A percentile compares a stretch with the other conserved stretches of the same genome.
Evolutionary conservation across 2,329 filamentous ascomycete species (phyloP).

Genomic region (Fusarium buxicola): DNA sequence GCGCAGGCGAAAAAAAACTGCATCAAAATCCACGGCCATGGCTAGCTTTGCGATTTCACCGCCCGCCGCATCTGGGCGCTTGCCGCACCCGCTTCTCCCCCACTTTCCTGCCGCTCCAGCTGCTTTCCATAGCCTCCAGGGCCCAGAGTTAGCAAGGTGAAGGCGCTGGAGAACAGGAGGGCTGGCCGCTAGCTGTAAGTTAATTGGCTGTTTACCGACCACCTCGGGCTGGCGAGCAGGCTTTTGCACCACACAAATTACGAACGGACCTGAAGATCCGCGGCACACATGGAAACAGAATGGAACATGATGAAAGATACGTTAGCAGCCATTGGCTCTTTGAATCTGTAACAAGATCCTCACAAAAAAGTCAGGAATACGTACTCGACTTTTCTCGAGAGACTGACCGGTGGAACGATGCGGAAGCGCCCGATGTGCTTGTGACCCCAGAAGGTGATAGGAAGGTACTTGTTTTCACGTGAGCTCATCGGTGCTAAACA

Average conservation of each 20-base stretch:
- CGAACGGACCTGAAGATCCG: constrained; percentile 33
- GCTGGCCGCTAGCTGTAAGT: background rate
- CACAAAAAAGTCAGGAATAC: constrained; percentile 9
- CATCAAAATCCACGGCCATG: constrained; percentile 33
- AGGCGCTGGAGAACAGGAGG: background rate
- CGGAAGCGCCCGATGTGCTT: constrained; percentile 19
- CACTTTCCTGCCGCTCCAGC: constrained; percentile 31
- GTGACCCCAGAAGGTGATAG: constrained; percentile 17
- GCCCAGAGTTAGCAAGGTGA: constrained; percentile 1
- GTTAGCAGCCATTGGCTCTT: constrained; percentile 8
- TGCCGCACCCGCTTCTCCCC: constrained; percentile 28
- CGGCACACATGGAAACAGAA: constrained; percentile 18
- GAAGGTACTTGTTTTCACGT: constrained; percentile 13
- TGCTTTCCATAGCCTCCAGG: background rate
- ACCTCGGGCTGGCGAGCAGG: constrained; percentile 13
- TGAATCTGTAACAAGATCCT: constrained; percentile 2
- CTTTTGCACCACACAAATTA: constrained; percentile 29
- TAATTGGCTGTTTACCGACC: constrained; percentile 21
- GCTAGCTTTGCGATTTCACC: constrained; percentile 47
- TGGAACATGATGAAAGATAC: background rate
- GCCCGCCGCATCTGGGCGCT: constrained; percentile 43
- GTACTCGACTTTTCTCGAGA: constrained; percentile 11
- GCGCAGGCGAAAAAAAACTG: constrained; percentile 42
- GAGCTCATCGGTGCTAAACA: background rate
- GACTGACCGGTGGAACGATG: constrained; percentile 14